phyloP scores from a whole-genome alignment of 2,329 filamentous ascomycete species.

The Pyricularia pennisetigena region DNA sequence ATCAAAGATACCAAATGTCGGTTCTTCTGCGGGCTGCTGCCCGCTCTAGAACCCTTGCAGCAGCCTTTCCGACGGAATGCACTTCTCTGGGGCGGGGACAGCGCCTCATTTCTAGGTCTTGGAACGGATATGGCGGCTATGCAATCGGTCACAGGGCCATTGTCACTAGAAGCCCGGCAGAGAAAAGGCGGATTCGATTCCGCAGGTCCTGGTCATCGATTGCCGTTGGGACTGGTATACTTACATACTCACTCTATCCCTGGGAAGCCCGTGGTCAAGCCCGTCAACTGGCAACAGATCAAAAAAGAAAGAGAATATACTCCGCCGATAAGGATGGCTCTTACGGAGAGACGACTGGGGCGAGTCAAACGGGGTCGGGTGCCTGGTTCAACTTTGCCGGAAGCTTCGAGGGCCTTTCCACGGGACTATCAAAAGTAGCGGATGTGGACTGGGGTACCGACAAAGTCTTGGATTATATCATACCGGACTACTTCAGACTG shows the following conservation, averaged over 20 bases:
- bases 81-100: neutral
- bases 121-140: neutral
- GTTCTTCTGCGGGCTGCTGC: neutral
- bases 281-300: neutral
- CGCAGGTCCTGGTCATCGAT: constrained; percentile 8
- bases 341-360: neutral
- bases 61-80: neutral
- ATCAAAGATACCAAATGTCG: neutral
- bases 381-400: constrained; percentile 39
- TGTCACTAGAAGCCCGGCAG: neutral
- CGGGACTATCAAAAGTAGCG: constrained; percentile 37
- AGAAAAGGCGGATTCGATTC: neutral
- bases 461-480: constrained; percentile 57
- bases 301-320: neutral
- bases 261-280: constrained; percentile 18
- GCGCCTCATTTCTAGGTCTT: neutral
- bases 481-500: constrained; percentile 73
- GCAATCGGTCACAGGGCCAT: neutral
- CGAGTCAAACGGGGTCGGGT: constrained; percentile 7
- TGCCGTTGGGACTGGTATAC: constrained; percentile 22
- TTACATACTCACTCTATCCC: constrained; percentile 29
- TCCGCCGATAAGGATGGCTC: neutral
- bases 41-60: neutral
- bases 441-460: constrained; percentile 49
- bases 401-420: constrained; percentile 29